These are phyloP conservation scores for Geotrichum histeridarum DNA, from an alignment of 1,139 yeast species.

Conservation along the genomic window DNA sequence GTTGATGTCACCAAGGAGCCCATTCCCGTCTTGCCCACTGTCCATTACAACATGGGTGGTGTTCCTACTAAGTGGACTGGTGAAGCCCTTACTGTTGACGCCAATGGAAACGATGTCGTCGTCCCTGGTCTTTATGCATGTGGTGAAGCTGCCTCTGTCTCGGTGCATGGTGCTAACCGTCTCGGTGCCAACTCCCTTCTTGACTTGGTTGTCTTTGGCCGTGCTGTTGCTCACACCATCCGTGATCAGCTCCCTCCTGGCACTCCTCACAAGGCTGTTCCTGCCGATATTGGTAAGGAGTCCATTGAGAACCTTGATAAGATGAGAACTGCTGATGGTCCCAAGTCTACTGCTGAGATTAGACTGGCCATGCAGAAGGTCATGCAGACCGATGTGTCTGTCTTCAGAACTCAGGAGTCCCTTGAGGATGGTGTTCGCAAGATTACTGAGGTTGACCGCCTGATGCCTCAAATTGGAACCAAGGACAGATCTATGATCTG, in stretches of 20 bases:
- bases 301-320: conserved; percentile 87
- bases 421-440: conserved; percentile 87
- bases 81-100: conserved; percentile 81
- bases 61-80: conserved; percentile 97
- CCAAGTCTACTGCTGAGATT: conserved; percentile 77
- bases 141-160: conserved; percentile 99
- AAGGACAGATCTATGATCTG: conserved; percentile 97
- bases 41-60: conserved; percentile 99
- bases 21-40: conserved; percentile 96
- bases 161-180: conserved; percentile 99
- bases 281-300: conserved; percentile 82
- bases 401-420: conserved; percentile 89
- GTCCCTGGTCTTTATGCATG: conserved; percentile 95
- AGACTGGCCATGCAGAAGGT: conserved; percentile 90
- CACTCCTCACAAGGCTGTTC: conserved; percentile 70
- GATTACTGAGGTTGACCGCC: conserved; percentile 68
- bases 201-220: conserved; percentile 95
- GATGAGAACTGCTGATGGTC: conserved; percentile 79
- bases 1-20: conserved; percentile 99
- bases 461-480: conserved; percentile 71
- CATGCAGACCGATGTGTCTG: conserved; percentile 97
- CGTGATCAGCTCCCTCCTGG: conserved; percentile 83
- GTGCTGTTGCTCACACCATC: conserved; percentile 95
- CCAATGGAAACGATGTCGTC: conserved; percentile 82
- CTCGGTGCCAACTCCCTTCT: conserved; percentile 97